Conservation (phyloP, 2,329 filamentous ascomycete species). For the Trichoderma endophyticum region DNA sequence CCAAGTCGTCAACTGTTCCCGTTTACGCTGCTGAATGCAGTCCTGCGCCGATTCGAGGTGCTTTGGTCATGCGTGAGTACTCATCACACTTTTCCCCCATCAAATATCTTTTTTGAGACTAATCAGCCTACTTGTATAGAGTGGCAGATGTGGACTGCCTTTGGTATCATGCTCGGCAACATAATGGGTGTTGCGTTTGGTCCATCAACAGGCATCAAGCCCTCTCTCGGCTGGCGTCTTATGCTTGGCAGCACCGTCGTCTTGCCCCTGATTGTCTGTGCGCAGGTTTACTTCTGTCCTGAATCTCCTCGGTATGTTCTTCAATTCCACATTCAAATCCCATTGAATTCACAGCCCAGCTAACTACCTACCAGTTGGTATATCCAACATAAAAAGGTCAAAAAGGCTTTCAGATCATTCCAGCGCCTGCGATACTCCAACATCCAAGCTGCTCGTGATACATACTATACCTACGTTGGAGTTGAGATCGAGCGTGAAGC, state of each 20-base stretch:
- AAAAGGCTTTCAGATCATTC: conserved; percentile 52
- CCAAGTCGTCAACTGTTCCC: conserved; percentile 62
- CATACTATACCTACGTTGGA: conserved; percentile 49
- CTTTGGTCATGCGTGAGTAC: conserved; percentile 61
- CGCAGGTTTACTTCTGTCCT: conserved; percentile 61
- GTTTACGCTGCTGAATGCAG: conserved; percentile 71
- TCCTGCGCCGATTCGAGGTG: conserved; percentile 64
- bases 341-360: no score
- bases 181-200: conserved; percentile 49
- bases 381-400: conserved; percentile 45
- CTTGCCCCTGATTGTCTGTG: conserved; percentile 48
- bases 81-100: not conserved
- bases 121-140: not conserved
- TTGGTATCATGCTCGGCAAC: conserved; percentile 47
- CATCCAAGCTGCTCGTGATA: conserved; percentile 57
- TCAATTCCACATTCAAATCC: not conserved
- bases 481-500: conserved; percentile 28
- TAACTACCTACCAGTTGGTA: conserved; percentile 44
- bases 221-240: conserved; percentile 56
- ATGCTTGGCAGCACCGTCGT: conserved; percentile 59
- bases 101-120: not conserved
- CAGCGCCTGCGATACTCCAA: conserved; percentile 50
- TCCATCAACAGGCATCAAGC: conserved; percentile 34
- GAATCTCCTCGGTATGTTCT: conserved; percentile 48
- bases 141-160: conserved; percentile 24